Conservation (phyloP, 2,329 filamentous ascomycete genomes). For the Xylaria sp. region DNA sequence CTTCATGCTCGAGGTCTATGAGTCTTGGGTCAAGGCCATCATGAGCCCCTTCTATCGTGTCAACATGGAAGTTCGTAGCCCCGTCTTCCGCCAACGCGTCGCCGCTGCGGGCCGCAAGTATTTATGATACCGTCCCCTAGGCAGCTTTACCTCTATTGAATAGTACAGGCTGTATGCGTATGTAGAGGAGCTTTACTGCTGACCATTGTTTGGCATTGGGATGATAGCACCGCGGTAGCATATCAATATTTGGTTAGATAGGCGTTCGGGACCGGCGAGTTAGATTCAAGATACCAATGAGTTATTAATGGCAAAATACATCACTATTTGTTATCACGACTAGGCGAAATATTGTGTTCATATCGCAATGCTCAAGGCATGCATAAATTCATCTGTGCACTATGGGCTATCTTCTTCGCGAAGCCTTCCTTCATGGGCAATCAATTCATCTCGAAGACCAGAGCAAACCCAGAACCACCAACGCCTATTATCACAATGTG, state of each 20-base stretch:
- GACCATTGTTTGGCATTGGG: neutral
- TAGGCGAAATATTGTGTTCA: conserved; percentile 29
- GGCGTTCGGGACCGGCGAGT: conserved; percentile 40
- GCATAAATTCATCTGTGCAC: conserved; percentile 47
- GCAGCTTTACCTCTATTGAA: neutral
- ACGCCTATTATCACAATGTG: conserved; percentile 47
- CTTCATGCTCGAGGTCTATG: conserved; percentile 96
- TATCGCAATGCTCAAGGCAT: conserved; percentile 41
- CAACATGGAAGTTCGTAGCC: conserved; percentile 86
- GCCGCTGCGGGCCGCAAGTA: conserved; percentile 93
- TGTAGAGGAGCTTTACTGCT: neutral
- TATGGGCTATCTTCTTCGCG: conserved; percentile 39
- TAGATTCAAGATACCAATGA: conserved; percentile 29
- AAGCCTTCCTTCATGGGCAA: conserved; percentile 39
- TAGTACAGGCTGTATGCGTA: neutral
- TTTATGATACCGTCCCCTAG: conserved; percentile 62
- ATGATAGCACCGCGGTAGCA: neutral
- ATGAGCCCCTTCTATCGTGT: conserved; percentile 97
- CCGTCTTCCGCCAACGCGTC: conserved; percentile 84
- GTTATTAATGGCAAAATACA: neutral
- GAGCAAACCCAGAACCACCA: conserved; percentile 46
- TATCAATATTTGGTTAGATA: neutral
- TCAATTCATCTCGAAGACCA: conserved; percentile 47
- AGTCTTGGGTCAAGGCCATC: conserved; percentile 94
- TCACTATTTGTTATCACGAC: neutral